These are phyloP conservation scores for Mortierella sp. DNA, from an alignment of 371 early-diverging fungal species.

Conservation along the genomic window DNA sequence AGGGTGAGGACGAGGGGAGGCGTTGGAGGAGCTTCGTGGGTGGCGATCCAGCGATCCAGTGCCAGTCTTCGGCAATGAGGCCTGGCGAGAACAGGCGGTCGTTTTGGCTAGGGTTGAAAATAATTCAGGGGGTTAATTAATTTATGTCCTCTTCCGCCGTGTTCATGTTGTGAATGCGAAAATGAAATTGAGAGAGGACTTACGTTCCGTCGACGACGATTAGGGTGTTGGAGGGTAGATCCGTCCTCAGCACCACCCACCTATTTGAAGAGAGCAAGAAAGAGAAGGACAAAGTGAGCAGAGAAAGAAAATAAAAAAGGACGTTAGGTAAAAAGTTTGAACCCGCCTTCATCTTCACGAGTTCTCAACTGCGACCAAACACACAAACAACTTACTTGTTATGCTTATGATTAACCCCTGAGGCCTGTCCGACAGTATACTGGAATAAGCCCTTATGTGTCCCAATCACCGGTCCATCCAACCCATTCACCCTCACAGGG, in stretches of 20 bases:
- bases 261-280: conserved; percentile 32
- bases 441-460: conserved; percentile 78
- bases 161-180: too few relatives aligned
- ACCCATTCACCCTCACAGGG: conserved; percentile 65
- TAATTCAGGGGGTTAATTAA: neutral
- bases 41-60: conserved; percentile 64
- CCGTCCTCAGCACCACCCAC: conserved; percentile 76
- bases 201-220: conserved; percentile 73
- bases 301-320: neutral
- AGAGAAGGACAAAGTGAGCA: conserved; percentile 1
- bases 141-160: neutral
- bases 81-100: conserved; percentile 57
- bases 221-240: conserved; percentile 64
- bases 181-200: conserved; percentile 14
- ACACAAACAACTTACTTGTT: conserved; percentile 65
- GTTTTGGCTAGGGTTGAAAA: conserved; percentile 54
- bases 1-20: neutral
- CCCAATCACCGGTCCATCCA: conserved; percentile 72
- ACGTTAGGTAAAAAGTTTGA: too few relatives aligned
- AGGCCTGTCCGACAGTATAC: conserved; percentile 84
- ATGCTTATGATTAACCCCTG: conserved; percentile 68
- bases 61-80: conserved; percentile 58
- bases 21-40: conserved; percentile 44
- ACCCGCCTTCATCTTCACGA: too few relatives aligned
- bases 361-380: too few relatives aligned